phyloP scores from a whole-genome alignment of 225 moss, liverwort and hornwort genomes.

The Pseudoscleropodium purum region DNA sequence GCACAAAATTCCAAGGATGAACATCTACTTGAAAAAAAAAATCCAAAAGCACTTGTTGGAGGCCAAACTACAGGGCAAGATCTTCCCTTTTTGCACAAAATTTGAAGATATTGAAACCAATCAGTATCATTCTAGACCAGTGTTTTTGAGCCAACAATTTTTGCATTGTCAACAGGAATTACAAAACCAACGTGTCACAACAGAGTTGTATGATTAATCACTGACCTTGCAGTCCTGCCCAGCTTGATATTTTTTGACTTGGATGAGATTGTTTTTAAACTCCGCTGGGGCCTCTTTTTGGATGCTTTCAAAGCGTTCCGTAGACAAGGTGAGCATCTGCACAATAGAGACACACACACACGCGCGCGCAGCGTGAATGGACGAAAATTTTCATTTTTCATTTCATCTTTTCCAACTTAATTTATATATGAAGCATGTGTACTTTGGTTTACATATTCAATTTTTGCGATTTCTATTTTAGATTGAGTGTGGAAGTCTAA shows the following conservation, averaged over 20 bases:
- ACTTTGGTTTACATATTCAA: too few relatives aligned
- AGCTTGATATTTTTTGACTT: constrained; percentile 57
- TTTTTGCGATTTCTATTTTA: neutral
- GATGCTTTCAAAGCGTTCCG: constrained; percentile 41
- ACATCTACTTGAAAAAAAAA: too few relatives aligned
- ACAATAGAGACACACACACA: neutral
- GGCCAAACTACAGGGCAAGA: too few relatives aligned
- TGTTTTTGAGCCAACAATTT: neutral
- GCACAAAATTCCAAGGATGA: neutral
- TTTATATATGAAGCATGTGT: neutral
- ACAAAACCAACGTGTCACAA: neutral
- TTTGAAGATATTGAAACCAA: neutral
- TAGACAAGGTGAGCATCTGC: constrained; percentile 56
- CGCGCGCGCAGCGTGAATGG: neutral
- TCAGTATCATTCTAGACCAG: neutral
- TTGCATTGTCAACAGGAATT: neutral
- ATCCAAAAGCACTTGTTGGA: too few relatives aligned
- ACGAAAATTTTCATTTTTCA: neutral
- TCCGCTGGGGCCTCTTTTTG: constrained; percentile 31
- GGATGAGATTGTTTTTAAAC: constrained; percentile 34
- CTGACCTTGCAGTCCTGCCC: constrained; percentile 53
- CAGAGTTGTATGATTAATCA: neutral
- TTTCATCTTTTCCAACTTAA: neutral
- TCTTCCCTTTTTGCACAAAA: too few relatives aligned
- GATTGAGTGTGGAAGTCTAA: neutral